Evolutionary conservation across 768 basidiomycete genomes (phyloP).

Genomic region (Pisolithus albus): DNA sequence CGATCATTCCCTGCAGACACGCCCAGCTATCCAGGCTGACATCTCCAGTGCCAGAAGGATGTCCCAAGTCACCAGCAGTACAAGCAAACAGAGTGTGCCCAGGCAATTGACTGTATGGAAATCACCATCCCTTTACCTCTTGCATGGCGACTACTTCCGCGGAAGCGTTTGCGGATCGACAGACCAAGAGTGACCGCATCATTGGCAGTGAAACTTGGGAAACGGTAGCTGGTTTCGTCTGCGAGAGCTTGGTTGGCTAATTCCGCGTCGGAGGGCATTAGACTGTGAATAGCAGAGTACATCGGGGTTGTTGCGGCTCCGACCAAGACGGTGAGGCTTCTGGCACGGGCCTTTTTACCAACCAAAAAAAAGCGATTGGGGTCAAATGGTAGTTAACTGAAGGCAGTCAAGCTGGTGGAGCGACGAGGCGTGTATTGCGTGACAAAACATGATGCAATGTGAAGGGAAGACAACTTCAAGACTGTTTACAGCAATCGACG

Average conservation of each 20-base stretch:
- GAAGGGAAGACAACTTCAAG: too few species aligned
- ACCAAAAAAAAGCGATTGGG: too few species aligned
- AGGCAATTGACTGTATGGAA: conserved; percentile 69
- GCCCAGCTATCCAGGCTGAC: conserved; percentile 79
- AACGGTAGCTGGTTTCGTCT: conserved; percentile 67
- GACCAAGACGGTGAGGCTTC: neutral
- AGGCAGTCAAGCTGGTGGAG: too few species aligned
- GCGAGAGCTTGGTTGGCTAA: conserved; percentile 62
- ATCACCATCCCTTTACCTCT: conserved; percentile 80
- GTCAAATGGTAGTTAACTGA: too few species aligned
- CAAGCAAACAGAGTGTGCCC: conserved; percentile 78
- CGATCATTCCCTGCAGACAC: conserved; percentile 72
- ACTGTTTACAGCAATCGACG: too few species aligned
- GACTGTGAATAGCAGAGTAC: conserved; percentile 59
- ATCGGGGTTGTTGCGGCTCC: conserved; percentile 27
- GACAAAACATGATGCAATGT: too few species aligned
- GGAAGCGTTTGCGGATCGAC: conserved; percentile 79
- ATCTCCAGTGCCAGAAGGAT: conserved; percentile 58
- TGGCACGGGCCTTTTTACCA: neutral
- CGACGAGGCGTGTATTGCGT: too few species aligned
- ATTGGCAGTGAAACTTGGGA: conserved; percentile 64
- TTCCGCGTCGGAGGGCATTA: conserved; percentile 64
- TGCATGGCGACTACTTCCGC: conserved; percentile 58
- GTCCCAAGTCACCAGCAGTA: conserved; percentile 76
- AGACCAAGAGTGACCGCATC: conserved; percentile 79